phyloP scores from a whole-genome alignment of 2,329 filamentous ascomycete species.

The Colletotrichum magnum region DNA sequence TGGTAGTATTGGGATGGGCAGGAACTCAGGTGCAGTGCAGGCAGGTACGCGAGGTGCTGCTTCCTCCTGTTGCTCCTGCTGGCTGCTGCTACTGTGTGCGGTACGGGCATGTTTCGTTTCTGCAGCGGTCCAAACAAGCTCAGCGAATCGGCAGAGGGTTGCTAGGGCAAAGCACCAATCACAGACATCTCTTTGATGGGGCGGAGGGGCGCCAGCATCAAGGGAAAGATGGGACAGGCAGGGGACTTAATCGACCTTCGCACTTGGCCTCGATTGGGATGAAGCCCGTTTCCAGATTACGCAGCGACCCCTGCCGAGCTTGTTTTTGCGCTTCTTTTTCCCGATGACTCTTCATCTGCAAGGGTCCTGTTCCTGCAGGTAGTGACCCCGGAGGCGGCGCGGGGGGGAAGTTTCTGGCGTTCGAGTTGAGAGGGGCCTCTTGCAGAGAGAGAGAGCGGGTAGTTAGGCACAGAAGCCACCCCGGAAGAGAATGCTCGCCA shows the following conservation, averaged over 20 bases:
- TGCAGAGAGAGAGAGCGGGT: too few species aligned
- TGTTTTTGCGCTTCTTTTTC: constrained; percentile 41
- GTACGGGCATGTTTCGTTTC: constrained; percentile 37
- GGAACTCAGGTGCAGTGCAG: not conserved
- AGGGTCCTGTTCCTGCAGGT: constrained; percentile 27
- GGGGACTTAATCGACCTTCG: constrained; percentile 25
- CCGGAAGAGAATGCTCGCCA: constrained; percentile 12
- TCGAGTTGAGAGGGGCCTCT: not conserved
- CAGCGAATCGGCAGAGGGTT: constrained; percentile 35
- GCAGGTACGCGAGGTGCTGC: constrained; percentile 1
- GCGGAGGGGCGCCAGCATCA: constrained; percentile 37
- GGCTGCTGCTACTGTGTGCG: too few species aligned
- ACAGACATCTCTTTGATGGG: not conserved
- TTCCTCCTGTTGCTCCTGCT: not conserved
- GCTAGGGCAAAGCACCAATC: constrained; percentile 21
- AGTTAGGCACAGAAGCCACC: too few species aligned
- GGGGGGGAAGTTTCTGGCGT: not conserved
- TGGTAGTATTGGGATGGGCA: not conserved
- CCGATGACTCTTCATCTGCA: constrained; percentile 28
- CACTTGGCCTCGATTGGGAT: constrained; percentile 30
- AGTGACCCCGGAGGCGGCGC: constrained; percentile 6
- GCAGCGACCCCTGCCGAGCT: constrained; percentile 38
- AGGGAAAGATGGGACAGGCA: constrained; percentile 37
- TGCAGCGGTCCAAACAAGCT: constrained; percentile 41
- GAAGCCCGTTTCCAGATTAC: constrained; percentile 37